Conservation (phyloP, 1,284 basidiomycete species). For the Puccinia horiana region DNA sequence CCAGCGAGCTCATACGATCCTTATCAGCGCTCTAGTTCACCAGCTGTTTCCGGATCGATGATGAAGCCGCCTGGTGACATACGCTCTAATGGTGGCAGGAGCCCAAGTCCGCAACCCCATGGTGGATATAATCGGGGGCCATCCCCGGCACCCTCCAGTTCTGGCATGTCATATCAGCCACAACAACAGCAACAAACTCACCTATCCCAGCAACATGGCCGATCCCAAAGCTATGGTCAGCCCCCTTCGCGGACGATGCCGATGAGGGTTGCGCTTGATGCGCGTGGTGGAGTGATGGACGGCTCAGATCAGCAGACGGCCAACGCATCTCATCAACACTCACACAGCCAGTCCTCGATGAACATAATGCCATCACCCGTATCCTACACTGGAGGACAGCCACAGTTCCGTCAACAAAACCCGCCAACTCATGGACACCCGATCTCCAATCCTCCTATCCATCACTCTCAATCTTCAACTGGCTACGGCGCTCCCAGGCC, state of each 20-base stretch:
- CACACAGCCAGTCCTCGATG: conserved; percentile 36
- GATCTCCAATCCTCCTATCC: neutral
- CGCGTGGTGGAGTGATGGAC: conserved; percentile 72
- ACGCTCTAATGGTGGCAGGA: conserved; percentile 28
- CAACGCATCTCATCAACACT: conserved; percentile 10
- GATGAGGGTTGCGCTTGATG: conserved; percentile 75
- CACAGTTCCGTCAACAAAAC: conserved; percentile 16
- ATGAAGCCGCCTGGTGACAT: conserved; percentile 22
- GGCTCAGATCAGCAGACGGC: conserved; percentile 51
- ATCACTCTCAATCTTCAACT: conserved; percentile 53
- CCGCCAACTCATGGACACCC: neutral
- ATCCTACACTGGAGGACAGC: conserved; percentile 43
- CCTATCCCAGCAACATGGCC: conserved; percentile 7
- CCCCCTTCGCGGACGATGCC: conserved; percentile 52
- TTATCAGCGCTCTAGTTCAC: conserved; percentile 16
- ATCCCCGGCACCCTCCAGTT: conserved; percentile 35
- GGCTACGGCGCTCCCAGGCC: conserved; percentile 49
- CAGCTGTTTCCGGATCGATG: neutral
- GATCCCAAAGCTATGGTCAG: conserved; percentile 21
- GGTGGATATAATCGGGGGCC: conserved; percentile 21
- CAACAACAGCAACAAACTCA: conserved; percentile 1
- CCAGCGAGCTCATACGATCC: conserved; percentile 23
- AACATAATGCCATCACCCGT: conserved; percentile 36
- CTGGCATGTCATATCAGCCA: conserved; percentile 22
- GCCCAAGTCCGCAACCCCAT: conserved; percentile 30